These are phyloP conservation scores for Phytopythium vexans DNA, from an alignment of 352 stramenopile species.

Conservation along the genomic window DNA sequence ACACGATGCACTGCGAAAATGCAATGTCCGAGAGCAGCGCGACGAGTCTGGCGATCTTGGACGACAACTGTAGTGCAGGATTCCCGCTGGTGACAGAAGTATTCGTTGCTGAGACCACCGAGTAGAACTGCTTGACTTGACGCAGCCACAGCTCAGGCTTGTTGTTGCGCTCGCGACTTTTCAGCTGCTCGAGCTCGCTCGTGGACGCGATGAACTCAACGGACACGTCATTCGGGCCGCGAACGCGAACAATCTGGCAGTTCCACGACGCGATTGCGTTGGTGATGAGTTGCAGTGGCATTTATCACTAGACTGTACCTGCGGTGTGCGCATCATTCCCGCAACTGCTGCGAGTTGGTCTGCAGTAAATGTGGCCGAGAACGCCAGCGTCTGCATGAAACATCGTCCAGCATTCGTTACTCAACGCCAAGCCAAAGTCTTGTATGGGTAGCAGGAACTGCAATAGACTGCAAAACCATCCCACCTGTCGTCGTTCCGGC, in stretches of 20 bases:
- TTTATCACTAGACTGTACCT: slow-evolving; percentile 21
- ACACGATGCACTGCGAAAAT: slow-evolving; percentile 82
- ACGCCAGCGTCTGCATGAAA: slow-evolving; percentile 51
- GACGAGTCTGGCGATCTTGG: slow-evolving; percentile 55
- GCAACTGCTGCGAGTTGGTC: slow-evolving; percentile 52
- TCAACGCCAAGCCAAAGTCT: not conserved
- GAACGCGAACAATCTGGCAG: slow-evolving; percentile 61
- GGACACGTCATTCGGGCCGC: slow-evolving; percentile 47
- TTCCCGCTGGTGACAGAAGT: slow-evolving; percentile 4
- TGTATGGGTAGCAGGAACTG: not conserved
- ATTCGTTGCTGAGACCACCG: slow-evolving; percentile 25
- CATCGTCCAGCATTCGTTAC: no score
- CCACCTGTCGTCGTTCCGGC: slow-evolving; percentile 58
- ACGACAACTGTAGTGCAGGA: slow-evolving; percentile 31
- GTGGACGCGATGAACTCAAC: slow-evolving; percentile 59
- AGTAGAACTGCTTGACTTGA: slow-evolving; percentile 70
- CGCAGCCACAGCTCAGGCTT: slow-evolving; percentile 66
- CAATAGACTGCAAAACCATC: not conserved
- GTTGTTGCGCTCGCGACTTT: slow-evolving; percentile 42
- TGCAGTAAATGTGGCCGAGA: slow-evolving; percentile 77
- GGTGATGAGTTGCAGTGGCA: no score
- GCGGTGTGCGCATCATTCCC: slow-evolving; percentile 55
- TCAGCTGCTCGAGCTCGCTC: slow-evolving; percentile 38
- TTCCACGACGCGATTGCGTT: no score
- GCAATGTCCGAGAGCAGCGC: slow-evolving; percentile 57